Evolutionary conservation across 106 monocot genomes (phyloP).

Genomic region (Phalaenopsis equestris): DNA sequence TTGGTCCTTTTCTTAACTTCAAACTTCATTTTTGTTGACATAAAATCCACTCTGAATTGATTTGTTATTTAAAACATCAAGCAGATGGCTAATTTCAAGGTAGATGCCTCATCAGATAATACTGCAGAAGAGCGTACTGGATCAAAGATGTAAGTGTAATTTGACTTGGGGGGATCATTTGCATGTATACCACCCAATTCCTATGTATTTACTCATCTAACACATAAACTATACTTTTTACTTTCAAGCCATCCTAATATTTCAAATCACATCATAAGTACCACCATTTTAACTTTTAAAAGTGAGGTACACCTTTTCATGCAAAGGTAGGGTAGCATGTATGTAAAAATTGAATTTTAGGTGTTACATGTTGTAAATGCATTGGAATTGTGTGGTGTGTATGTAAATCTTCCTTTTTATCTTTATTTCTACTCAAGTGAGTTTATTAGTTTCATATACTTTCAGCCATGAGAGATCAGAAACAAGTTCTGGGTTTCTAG

Average conservation of each 20-base stretch:
- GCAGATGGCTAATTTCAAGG: constrained; percentile 6
- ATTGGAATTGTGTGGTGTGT: too few species aligned
- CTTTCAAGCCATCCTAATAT: too few species aligned
- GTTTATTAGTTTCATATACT: not conserved
- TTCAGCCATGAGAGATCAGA: not conserved
- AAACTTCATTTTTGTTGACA: not conserved
- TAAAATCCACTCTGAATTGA: not conserved
- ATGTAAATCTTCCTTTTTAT: not conserved
- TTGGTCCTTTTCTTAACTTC: not conserved
- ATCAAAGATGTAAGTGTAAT: constrained; percentile 1
- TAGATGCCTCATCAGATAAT: not conserved
- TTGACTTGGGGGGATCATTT: too few species aligned
- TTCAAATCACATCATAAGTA: too few species aligned
- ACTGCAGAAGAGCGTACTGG: not conserved
- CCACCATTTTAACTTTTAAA: too few species aligned
- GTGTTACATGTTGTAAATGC: too few species aligned
- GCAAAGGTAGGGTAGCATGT: too few species aligned
- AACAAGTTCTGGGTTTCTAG: not conserved
- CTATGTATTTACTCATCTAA: too few species aligned
- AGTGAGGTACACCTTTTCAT: too few species aligned
- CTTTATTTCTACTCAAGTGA: not conserved
- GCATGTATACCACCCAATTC: too few species aligned
- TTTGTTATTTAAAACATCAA: not conserved
- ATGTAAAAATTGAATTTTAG: too few species aligned
- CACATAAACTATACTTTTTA: too few species aligned